Evolutionary conservation across 257 asterid genomes (phyloP), one percentile per base, ranked within the genome.

Genomic region (Handroanthus guayacan): DNA sequence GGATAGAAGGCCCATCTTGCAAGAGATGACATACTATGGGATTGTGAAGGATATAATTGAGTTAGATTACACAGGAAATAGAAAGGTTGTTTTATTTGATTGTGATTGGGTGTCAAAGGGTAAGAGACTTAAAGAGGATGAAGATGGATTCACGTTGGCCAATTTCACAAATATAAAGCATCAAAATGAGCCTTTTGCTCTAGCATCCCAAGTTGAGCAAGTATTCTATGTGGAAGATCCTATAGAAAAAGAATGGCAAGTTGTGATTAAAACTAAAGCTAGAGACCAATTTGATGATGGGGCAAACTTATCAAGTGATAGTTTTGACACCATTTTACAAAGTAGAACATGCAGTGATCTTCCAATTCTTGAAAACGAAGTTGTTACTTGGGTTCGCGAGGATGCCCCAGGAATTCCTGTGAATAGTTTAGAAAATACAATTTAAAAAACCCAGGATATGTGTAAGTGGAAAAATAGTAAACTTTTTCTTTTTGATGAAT

Each of bases 131-230:
- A 61, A 68, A 17, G 52, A 74, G 38, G 77, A 75, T 5, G 69
- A 55, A 12, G 76, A 80, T 56, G 75, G 69, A 2, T 78, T 78
- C 39, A 55, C 69, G 0, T 4, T 78, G 13, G 52, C 61, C 9
- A 78, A 71, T 20, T 79, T 79, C 18, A 48, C 57, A 13, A 72
- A 72, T 45, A n/a, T 79, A 18, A 72, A 50, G 69, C 50, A 47
- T 16, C 65, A 72, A 3, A 48, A 38, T 66, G 71, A 79, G 69
- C 64, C 78, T 0, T 62, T 80, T 57, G 43, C 52, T 36, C 72
- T 75, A 13, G 66, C 71, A 43, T 75, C 75, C 14, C 78, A 75
- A 75, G 74, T 57, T 5, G 45, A 69, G 11, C 69, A 75, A 69
- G 55, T 71, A 14, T 48, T 78, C 25, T 78, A 78, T 34, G 65